Conservation (phyloP, 2,329 filamentous ascomycete genomes). For the Xylaria sp. region DNA sequence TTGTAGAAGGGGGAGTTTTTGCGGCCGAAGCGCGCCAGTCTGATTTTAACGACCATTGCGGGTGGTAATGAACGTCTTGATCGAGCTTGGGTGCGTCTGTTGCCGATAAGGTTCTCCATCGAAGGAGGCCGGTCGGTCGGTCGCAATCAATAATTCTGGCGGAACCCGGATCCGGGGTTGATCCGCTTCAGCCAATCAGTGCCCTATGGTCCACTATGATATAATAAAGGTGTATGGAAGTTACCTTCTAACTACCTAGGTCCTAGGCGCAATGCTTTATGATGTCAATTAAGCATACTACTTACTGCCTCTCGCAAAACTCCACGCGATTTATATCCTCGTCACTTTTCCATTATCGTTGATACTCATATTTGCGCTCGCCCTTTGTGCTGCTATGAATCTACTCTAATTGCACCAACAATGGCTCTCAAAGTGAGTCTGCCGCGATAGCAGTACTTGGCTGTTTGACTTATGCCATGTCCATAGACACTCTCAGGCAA, state of each 20-base stretch:
- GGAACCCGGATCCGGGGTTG: constrained; percentile 49
- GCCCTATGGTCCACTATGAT: constrained; percentile 11
- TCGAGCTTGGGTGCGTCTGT: not conserved
- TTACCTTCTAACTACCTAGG: not conserved
- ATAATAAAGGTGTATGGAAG: too few species aligned
- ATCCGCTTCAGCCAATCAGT: constrained; percentile 49
- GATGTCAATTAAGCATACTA: constrained; percentile 39
- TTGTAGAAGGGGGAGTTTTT: constrained; percentile 94
- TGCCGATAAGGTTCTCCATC: not conserved
- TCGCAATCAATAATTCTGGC: constrained; percentile 46
- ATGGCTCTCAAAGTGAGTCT: constrained; percentile 45
- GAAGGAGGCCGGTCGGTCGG: not conserved
- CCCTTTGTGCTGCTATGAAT: constrained; percentile 26
- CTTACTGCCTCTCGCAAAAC: not conserved
- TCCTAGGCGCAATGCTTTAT: not conserved
- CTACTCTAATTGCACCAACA: not conserved
- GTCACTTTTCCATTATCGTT: not conserved
- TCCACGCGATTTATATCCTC: not conserved
- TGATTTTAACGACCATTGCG: constrained; percentile 90
- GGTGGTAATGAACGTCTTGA: not conserved
- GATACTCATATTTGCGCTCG: not conserved
- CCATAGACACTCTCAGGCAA: constrained; percentile 83
- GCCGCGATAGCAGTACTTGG: not conserved
- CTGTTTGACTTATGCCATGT: constrained; percentile 38
- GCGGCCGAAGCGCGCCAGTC: constrained; percentile 92